These are phyloP conservation scores for Begonia fuchsioides DNA, from an alignment of 306 rosid species.

Conservation along the genomic window DNA sequence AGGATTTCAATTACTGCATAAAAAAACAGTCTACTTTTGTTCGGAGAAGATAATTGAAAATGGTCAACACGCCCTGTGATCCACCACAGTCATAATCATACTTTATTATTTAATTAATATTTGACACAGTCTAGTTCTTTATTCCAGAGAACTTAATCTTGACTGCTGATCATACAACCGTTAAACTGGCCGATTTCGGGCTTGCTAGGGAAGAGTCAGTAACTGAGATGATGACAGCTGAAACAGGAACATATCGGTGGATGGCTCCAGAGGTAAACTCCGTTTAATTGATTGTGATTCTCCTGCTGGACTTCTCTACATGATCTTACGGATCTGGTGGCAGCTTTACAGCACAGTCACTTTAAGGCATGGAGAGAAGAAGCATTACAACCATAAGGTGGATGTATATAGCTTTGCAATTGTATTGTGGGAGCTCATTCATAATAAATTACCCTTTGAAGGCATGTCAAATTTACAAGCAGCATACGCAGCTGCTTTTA, in stretches of 20 bases:
- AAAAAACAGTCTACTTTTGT: too few species aligned
- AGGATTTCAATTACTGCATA: too few species aligned
- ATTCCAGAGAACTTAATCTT: slow-evolving; percentile 68
- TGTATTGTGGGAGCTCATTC: slow-evolving; percentile 61
- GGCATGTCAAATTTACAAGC: slow-evolving; percentile 78
- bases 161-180: slow-evolving; percentile 67
- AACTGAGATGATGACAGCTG: slow-evolving; percentile 98
- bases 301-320: background rate
- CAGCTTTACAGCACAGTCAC: slow-evolving; percentile 71
- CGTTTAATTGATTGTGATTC: too few species aligned
- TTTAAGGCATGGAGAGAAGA: slow-evolving; percentile 59
- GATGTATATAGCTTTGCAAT: slow-evolving; percentile 70
- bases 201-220: slow-evolving; percentile 93
- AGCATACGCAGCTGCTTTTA: slow-evolving; percentile 66
- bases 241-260: slow-evolving; percentile 94
- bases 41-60: too few species aligned
- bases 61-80: too few species aligned
- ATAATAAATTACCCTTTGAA: slow-evolving; percentile 52
- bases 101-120: background rate
- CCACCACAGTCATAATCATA: too few species aligned
- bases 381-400: slow-evolving; percentile 65
- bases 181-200: slow-evolving; percentile 88
- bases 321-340: slow-evolving; percentile 10
- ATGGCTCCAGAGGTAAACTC: slow-evolving; percentile 92
- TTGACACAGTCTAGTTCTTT: slow-evolving; percentile 1